Conservation (phyloP, 202 grass and related monocot species). For the Setaria viridis region DNA sequence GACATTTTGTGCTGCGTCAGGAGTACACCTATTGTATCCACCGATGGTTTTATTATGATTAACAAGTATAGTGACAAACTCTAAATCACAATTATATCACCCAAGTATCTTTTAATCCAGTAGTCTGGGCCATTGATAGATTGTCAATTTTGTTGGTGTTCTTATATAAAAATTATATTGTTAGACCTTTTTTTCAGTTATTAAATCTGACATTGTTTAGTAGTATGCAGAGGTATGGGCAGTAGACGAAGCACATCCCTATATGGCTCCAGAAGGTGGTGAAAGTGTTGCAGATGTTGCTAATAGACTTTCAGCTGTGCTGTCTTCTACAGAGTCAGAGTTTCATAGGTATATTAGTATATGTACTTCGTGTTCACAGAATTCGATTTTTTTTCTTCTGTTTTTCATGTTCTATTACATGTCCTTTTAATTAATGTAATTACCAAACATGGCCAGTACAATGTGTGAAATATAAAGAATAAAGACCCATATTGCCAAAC, state of each 20-base stretch:
- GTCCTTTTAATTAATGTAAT: background rate
- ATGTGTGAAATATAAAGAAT: too few species aligned
- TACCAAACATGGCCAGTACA: background rate
- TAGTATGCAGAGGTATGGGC: constrained; percentile 93
- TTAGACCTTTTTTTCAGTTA: background rate
- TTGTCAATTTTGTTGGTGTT: background rate
- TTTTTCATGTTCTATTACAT: constrained; percentile 14
- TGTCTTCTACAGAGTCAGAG: constrained; percentile 56
- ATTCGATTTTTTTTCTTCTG: constrained; percentile 1
- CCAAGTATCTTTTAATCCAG: background rate
- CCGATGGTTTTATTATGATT: background rate
- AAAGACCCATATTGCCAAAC: too few species aligned
- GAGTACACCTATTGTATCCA: background rate
- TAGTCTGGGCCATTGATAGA: background rate
- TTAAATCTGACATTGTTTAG: constrained; percentile 26
- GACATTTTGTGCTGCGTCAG: background rate
- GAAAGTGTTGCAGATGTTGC: constrained; percentile 87
- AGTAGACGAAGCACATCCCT: constrained; percentile 77
- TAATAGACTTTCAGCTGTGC: constrained; percentile 58
- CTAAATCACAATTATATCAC: background rate
- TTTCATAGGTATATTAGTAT: constrained; percentile 63
- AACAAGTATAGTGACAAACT: background rate
- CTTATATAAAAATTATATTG: background rate
- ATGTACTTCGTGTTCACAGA: background rate
- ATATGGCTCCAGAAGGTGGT: constrained; percentile 67